Base-by-base conservation (phyloP, 2,329 filamentous ascomycete genomes). In the Ophiostoma quercus region DNA sequence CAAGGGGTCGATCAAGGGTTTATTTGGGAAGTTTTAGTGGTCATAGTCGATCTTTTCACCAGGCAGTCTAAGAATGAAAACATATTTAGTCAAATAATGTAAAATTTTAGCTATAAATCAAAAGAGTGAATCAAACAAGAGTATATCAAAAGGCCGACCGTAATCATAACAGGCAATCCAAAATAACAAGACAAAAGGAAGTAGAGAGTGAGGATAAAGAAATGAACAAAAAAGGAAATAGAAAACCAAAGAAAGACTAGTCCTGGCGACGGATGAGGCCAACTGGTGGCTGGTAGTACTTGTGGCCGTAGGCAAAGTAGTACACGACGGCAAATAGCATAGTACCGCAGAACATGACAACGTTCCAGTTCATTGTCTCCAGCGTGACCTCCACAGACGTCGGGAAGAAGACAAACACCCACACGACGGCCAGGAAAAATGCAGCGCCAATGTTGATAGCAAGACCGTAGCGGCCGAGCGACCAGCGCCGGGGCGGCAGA, bases 361-460 rank as follows among this genome's bases (percentile, higher is more conserved):
- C 74, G 39, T 79, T 81, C 82, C 82, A 86, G 74, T 86, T 86
- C 79, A 85, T 84, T 2, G 78, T 79, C 16, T 73, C 73, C 1
- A 78, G 74, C 1, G 76, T 79, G 1, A 82, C 79, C 1, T 76
- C 72, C 47, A 79, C 75, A 2, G 73, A 70, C 0, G 77, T 74
- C 0, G 84, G 84, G 75, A 84, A 85, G 72, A 84, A 84, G 65
- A 78, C 78, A 73, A 84, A 83, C 70, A 84, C 77, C 69, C 83
- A 80, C 3, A 82, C 78, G 62, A 83, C 78, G 1, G 78, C 74
- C n/a, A 83, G 77, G 73, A 82, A 86, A 4, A 77, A 57, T 16
- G 83, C 75, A 0, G 81, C 80, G 70, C 78, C 81, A 6, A 76
- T 66, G 69, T 84, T 84, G 69, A 84, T 74, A 1, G 77, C 69